phyloP scores from a whole-genome alignment of 169 alveolate genomes.

The Eimeria sp. region DNA sequence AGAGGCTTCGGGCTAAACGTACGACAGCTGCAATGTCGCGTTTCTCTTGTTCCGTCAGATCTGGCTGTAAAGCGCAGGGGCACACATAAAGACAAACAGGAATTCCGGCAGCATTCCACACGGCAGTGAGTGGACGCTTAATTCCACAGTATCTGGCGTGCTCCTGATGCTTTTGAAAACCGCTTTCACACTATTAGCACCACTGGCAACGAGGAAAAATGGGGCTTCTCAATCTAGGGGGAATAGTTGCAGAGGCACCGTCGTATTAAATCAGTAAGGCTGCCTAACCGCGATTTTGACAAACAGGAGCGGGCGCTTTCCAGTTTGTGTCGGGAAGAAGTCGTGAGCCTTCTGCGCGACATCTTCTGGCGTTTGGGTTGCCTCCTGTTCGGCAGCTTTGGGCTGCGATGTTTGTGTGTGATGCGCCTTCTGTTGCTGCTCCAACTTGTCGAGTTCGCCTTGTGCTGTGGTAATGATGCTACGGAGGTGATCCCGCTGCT shows the following conservation, averaged over 20 bases:
- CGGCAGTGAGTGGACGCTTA: background rate
- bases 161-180: background rate
- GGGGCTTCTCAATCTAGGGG: background rate
- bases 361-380: constrained; percentile 21
- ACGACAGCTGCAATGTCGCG: constrained; percentile 91
- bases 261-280: background rate
- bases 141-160: background rate
- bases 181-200: background rate
- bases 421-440: constrained; percentile 1
- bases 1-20: background rate
- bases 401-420: constrained; percentile 6
- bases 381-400: background rate
- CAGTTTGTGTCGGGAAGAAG: constrained; percentile 14
- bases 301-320: constrained; percentile 82
- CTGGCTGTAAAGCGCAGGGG: constrained; percentile 87
- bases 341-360: constrained; percentile 17
- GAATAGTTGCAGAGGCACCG: background rate
- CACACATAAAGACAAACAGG: background rate
- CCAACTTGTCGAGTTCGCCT: constrained; percentile 84
- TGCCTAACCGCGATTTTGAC: constrained; percentile 83
- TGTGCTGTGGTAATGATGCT: constrained; percentile 85
- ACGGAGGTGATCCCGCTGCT: constrained; percentile 86
- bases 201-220: background rate
- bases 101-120: background rate
- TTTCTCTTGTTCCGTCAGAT: constrained; percentile 88